Evolutionary conservation across 2,329 filamentous ascomycete species (phyloP), one percentile per base, ranked within the genome.

Genomic region (Immersiporthe knoxdaviesiana): DNA sequence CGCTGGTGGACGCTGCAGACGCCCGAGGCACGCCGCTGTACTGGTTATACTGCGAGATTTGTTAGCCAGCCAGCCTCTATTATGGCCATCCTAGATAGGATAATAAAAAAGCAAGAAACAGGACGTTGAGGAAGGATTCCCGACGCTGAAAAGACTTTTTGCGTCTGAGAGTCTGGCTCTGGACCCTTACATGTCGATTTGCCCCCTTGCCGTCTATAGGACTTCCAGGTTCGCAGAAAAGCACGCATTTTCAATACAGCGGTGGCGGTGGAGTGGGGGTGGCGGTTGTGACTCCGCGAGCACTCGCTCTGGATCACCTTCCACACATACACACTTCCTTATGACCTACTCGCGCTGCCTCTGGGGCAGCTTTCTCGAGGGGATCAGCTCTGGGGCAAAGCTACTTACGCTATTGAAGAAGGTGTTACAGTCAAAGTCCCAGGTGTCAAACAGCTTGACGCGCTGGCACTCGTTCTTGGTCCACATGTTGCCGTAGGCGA

Each of bases 341-440:
- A 61, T 39, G 65, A 24, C 58, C n/a, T n/a, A n/a, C n/a, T n/a
- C n/a, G n/a, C 47, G 65, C 58, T 62, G 72, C 67, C 76, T 74
- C 58, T 75, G 72, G 37, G 78, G 78, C 67, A 80, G 72, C 71
- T 77, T 73, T 72, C 77, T 78, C 73, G 78, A 68, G 62, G 81
- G 82, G 63, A 83, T 76, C 59, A 75, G 71, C 71, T 77, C 76
- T 66, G 75, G 65, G 74, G 79, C 77, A 68, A 78, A 72, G 67
- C 65, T 65, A 91, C 92, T 92, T 90, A 97, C 94, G 78, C 89
- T 90, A 73, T 90, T 90, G 75, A 91, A 85, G 84, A 99, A 99
- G 70, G 88, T 94, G 80, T 97, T 97, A 87, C 96, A 99, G 80
- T 99, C 96, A 87, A 95, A 99, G 79, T 99, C 96, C 96, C 96